Evolutionary conservation across 805 yeast genomes (phyloP).

Genomic region (Metschnikowia bowlesiae): DNA sequence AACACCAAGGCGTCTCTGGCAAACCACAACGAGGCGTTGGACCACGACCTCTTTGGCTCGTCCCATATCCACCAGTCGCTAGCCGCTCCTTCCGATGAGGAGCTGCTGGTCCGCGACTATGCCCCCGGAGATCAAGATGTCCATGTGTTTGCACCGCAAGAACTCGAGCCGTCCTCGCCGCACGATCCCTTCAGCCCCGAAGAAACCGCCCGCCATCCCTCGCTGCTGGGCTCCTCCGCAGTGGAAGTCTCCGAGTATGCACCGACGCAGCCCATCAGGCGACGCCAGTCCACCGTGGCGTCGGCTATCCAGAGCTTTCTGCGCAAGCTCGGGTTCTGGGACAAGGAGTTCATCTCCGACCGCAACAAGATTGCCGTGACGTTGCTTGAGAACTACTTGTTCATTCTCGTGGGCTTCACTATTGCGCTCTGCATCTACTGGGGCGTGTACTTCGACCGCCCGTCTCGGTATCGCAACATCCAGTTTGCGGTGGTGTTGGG

Average conservation of each 20-base stretch:
- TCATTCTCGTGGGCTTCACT: conserved; percentile 21
- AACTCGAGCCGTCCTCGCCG: neutral
- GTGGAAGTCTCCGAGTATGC: neutral
- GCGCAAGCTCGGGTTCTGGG: conserved; percentile 26
- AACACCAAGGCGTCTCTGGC: neutral
- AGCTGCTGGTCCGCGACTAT: neutral
- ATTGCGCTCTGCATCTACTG: conserved; percentile 27
- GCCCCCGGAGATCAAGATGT: neutral
- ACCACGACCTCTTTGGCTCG: conserved; percentile 6
- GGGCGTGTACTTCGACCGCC: conserved; percentile 27
- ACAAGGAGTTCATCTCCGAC: conserved; percentile 22
- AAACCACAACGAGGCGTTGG: conserved; percentile 4
- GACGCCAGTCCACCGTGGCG: conserved; percentile 20
- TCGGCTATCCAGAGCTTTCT: conserved; percentile 19
- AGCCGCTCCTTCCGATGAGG: neutral
- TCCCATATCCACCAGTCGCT: conserved; percentile 4
- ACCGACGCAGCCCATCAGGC: neutral
- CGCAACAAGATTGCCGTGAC: conserved; percentile 21
- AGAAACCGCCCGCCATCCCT: neutral
- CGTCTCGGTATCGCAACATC: conserved; percentile 18
- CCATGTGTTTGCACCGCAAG: neutral
- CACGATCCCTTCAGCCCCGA: neutral
- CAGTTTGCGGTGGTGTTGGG: conserved; percentile 26
- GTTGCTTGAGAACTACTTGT: conserved; percentile 22
- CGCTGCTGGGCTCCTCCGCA: too few species aligned